phyloP scores from a whole-genome alignment of 2,329 filamentous ascomycete species.

The Fusarium sp. region DNA sequence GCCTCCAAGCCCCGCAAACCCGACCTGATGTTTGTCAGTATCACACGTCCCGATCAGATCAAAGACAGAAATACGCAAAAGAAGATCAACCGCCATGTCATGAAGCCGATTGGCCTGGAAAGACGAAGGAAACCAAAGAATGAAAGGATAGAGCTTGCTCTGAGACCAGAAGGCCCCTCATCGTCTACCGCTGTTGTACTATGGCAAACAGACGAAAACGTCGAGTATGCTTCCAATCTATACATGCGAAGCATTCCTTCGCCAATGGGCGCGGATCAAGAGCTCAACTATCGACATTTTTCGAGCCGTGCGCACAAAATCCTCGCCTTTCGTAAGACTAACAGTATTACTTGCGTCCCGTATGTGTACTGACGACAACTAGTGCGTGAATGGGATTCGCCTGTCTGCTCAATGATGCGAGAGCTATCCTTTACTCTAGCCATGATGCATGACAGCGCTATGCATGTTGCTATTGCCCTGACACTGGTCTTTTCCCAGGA shows the following conservation, averaged over 20 bases:
- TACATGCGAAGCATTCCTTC: neutral
- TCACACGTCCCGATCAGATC: slow-evolving; percentile 11
- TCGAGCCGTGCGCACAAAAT: neutral
- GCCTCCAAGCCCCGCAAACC: neutral
- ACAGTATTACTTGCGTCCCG: neutral
- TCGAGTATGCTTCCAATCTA: neutral
- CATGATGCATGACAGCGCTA: slow-evolving; percentile 24
- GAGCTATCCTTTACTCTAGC: slow-evolving; percentile 14
- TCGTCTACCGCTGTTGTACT: neutral
- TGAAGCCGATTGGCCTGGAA: slow-evolving; percentile 11
- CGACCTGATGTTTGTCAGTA: slow-evolving; percentile 19
- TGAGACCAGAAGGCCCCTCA: neutral
- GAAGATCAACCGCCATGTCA: slow-evolving; percentile 24
- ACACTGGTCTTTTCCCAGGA: neutral
- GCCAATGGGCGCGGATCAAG: neutral
- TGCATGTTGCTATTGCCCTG: slow-evolving; percentile 7
- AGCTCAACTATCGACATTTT: neutral
- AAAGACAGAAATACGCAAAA: slow-evolving; percentile 4
- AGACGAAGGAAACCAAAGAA: neutral
- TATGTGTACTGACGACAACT: neutral
- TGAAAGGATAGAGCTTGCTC: neutral
- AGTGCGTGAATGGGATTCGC: neutral
- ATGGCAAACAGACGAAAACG: neutral
- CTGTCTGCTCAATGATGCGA: slow-evolving; percentile 8
- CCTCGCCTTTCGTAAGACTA: neutral